Base-by-base conservation (phyloP, 140 eudicot genomes). In the Oenanthe javanica region DNA sequence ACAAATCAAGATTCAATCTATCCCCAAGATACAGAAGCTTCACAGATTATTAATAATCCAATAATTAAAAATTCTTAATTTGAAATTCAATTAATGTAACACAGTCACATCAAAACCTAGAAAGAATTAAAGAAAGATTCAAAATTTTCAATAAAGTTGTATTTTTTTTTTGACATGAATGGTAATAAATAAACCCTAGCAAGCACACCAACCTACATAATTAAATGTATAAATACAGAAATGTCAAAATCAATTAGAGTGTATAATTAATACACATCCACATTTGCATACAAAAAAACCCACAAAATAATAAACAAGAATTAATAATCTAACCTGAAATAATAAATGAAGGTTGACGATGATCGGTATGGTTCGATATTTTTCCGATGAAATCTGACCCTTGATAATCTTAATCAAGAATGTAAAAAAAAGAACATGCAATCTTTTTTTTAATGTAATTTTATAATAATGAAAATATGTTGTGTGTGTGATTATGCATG, bases 11-110 rank as follows among this genome's bases (percentile, higher is more conserved):
- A 36, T 51, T 79, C 54, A 67, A 75, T 81, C 75, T 80, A 64
- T 54, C 36, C 73, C 72, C 84, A 66, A 77, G 54, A 71, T n/a
- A 83, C 74, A 67, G 80, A 80, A 83, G 81, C 82, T 76, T 80
- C 82, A 77, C 21, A 76, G 72, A 71, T 70, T 50, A 36, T 63
- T 31, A 18, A 77, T 45, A 31, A 51, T 63, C 2, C 10, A 45
- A 12, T 6, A 3, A 57, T 25, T 25, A 54, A 5, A 12, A 38
- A 43, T 31, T 43, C 15, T 78, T 45, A 48, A 61, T 79, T 46
- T 74, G 73, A 27, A 66, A 27, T 14, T 27, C 43, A 27, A 31
- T 66, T 27, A 66, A 66, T 66, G 43, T 38, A 31, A 63, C 55
- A 63, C 18, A 31, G 36, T 42, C 16, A 45, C 13, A 40, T 59